These are phyloP conservation scores for Plenodomus tracheiphilus DNA, from an alignment of 2,329 filamentous ascomycete species.

Conservation along the genomic window DNA sequence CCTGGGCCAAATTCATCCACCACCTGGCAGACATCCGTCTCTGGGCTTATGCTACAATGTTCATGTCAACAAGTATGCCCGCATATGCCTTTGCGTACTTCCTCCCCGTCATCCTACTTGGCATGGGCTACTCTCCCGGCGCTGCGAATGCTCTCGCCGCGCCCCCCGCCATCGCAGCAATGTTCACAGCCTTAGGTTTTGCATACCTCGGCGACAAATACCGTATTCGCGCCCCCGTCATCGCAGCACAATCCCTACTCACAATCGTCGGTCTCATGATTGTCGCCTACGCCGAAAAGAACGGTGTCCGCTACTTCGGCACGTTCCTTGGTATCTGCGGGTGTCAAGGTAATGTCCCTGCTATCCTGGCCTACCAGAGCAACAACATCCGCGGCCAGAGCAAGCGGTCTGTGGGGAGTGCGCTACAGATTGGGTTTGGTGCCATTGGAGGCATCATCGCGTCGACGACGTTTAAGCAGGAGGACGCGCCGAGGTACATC, in stretches of 20 bases:
- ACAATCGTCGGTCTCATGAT: conserved; percentile 29
- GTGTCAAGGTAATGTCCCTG: conserved; percentile 22
- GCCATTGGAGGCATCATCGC: conserved; percentile 32
- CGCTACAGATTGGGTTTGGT: conserved; percentile 28
- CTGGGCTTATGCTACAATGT: conserved; percentile 27
- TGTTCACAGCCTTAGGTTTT: conserved; percentile 25
- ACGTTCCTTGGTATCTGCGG: conserved; percentile 28
- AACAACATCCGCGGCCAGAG: conserved; percentile 30
- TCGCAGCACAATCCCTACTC: conserved; percentile 23
- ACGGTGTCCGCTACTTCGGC: conserved; percentile 31
- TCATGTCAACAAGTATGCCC: conserved; percentile 28
- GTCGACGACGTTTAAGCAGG: conserved; percentile 20
- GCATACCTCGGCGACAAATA: conserved; percentile 33
- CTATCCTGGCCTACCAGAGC: conserved; percentile 31
- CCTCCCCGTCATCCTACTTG: conserved; percentile 31
- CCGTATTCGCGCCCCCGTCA: conserved; percentile 25
- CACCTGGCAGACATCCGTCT: conserved; percentile 26
- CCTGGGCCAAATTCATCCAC: conserved; percentile 19
- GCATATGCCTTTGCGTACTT: conserved; percentile 34
- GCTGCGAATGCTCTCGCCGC: conserved; percentile 24
- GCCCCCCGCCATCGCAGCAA: conserved; percentile 28
- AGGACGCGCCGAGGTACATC: conserved; percentile 26
- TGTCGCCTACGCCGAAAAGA: conserved; percentile 25
- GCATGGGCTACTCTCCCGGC: conserved; percentile 24
- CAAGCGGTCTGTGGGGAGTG: conserved; percentile 23